Percentiles rank a stretch among this genome's conserved stretches.
Evolutionary conservation across 1,284 basidiomycete species (phyloP).

Genomic region (Hortiboletus rubellus): DNA sequence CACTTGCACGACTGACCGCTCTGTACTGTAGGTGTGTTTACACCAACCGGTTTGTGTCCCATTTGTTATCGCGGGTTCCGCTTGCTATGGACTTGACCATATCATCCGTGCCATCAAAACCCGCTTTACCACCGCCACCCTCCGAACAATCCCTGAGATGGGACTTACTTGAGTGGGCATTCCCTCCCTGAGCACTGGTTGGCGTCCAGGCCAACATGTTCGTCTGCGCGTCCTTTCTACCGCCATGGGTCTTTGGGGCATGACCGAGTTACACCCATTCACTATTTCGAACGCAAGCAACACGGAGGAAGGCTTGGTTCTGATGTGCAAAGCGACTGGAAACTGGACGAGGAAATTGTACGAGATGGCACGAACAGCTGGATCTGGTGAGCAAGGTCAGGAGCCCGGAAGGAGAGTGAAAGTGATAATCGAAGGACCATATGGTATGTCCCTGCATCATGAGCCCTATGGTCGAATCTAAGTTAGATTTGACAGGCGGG

Average conservation of each 20-base stretch:
- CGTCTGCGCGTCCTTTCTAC: conserved; percentile 63
- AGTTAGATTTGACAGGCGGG: conserved; percentile 46
- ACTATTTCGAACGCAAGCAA: conserved; percentile 61
- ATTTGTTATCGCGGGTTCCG: conserved; percentile 52
- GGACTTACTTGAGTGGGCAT: conserved; percentile 59
- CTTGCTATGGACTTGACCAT: conserved; percentile 63
- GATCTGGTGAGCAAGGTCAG: neutral
- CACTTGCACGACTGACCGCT: neutral
- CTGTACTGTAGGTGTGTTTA: conserved; percentile 38
- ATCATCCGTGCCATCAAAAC: conserved; percentile 65
- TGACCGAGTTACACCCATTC: conserved; percentile 69
- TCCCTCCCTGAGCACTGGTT: conserved; percentile 63
- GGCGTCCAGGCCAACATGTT: conserved; percentile 83
- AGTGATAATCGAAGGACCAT: conserved; percentile 73
- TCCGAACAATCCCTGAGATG: conserved; percentile 57
- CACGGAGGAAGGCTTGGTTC: conserved; percentile 51
- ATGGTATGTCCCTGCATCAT: conserved; percentile 43
- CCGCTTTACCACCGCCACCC: conserved; percentile 55
- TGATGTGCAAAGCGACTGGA: conserved; percentile 64
- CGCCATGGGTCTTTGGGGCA: conserved; percentile 55
- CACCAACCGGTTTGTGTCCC: conserved; percentile 51
- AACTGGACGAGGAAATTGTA: conserved; percentile 63
- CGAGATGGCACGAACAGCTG: conserved; percentile 46
- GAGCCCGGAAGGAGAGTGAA: conserved; percentile 40
- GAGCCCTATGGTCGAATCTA: neutral